Base-by-base conservation (phyloP, 139 green algal genomes). In the Haematococcus lacustris region DNA sequence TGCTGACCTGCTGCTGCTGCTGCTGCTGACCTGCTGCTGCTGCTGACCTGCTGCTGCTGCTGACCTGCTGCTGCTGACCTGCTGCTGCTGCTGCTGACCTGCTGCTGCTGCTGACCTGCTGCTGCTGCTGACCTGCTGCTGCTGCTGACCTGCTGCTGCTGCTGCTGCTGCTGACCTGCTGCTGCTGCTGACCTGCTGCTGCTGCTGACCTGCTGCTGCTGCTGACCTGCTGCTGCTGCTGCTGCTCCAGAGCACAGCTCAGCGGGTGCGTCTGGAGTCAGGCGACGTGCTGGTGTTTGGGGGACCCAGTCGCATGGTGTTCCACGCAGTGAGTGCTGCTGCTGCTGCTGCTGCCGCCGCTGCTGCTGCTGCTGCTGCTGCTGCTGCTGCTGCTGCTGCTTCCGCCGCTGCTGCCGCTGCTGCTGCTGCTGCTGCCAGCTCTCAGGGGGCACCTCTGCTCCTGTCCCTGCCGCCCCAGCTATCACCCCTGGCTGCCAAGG, bases 221-320 rank as follows among this genome's bases (percentile, higher is more conserved):
- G n/a, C n/a, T n/a, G n/a, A n/a, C n/a, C n/a, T n/a, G n/a, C n/a
- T n/a, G n/a, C 39, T 72, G 26, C 41, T 61, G 30, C 39, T 72
- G 66, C 66, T 32, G 38, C 60, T 40, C 1, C 47, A 76, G 21
- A 74, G 81, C 23, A 60, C 63, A 37, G 66, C 82, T 0, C 3
- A 61, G 33, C 73, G n/a, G 13, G 71, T 89, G 53, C 51, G 76
- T 1, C 66, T 90, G n/a, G 66, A 87, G 50, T 88, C 80, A 50
- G 84, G 85, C 26, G 85, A 90, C 73, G 75, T 76, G 71, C 71
- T 91, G 37, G 75, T 89, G 30, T 89, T 89, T 78, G 84, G 82
- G 9, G 86, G 86, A 34, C 75, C 85, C 3, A 71, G 68, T 5
- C 77, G 86, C 47, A 82, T 91, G 84, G 51, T 91, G 39, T 91